Conservation (phyloP, 169 alveolate species). For the Cryptosporidium viatorum region DNA sequence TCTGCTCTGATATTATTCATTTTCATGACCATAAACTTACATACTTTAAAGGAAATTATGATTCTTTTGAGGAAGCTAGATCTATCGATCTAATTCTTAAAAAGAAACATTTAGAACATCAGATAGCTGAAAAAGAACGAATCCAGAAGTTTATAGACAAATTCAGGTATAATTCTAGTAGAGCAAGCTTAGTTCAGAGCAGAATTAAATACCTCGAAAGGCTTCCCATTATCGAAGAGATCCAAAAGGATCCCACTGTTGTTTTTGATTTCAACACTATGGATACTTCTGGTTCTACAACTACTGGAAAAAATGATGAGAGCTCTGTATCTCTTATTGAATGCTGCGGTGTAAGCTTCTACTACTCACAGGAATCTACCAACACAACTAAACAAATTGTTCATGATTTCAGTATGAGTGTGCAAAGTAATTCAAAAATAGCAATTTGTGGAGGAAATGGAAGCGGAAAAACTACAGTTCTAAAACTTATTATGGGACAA, state of each 20-base stretch:
- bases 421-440: slow-evolving; percentile 89
- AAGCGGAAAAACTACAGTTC: slow-evolving; percentile 96
- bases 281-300: slow-evolving; percentile 3
- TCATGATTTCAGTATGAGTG: slow-evolving; percentile 79
- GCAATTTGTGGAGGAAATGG: slow-evolving; percentile 99
- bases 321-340: slow-evolving; percentile 37
- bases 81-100: slow-evolving; percentile 88
- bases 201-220: slow-evolving; percentile 93
- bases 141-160: slow-evolving; percentile 94
- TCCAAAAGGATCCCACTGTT: slow-evolving; percentile 95
- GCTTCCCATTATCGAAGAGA: slow-evolving; percentile 94
- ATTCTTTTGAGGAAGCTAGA: slow-evolving; percentile 92
- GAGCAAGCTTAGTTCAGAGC: slow-evolving; percentile 95
- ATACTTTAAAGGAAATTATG: slow-evolving; percentile 95
- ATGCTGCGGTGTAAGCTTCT: slow-evolving; percentile 54
- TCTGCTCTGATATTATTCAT: slow-evolving; percentile 94
- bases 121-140: slow-evolving; percentile 90
- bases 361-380: slow-evolving; percentile 24
- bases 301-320: not conserved
- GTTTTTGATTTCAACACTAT: slow-evolving; percentile 44
- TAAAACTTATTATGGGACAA: slow-evolving; percentile 91
- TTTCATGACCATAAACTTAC: slow-evolving; percentile 87
- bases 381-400: slow-evolving; percentile 73
- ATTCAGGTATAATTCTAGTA: slow-evolving; percentile 93
- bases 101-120: slow-evolving; percentile 89